Conservation (phyloP, 768 basidiomycete species). For the Rhodotorula graminis region DNA sequence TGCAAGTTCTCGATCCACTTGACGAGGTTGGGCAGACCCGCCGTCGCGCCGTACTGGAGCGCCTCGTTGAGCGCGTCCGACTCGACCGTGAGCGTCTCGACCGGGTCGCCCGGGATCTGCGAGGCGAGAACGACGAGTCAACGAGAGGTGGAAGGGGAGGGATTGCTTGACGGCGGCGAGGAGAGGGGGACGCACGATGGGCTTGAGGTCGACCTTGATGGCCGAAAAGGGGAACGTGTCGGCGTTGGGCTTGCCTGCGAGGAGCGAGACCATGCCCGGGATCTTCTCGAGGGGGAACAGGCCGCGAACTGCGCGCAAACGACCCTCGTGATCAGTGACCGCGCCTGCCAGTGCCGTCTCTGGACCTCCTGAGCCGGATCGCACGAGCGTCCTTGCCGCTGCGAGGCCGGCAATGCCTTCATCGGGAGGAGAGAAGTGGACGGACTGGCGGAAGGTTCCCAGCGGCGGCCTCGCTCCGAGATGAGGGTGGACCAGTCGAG, state of each 20-base stretch:
- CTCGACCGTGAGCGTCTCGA: constrained; percentile 31
- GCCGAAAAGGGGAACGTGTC: constrained; percentile 86
- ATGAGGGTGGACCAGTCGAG: constrained; percentile 38
- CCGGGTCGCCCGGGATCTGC: constrained; percentile 44
- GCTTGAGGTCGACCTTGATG: constrained; percentile 55
- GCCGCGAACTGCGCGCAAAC: constrained; percentile 54
- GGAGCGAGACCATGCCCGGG: constrained; percentile 73
- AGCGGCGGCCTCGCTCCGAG: constrained; percentile 13
- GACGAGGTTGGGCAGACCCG: constrained; percentile 61
- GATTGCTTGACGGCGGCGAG: too few species aligned
- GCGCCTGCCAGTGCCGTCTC: not conserved
- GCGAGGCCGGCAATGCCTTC: not conserved
- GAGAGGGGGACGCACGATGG: constrained; percentile 25
- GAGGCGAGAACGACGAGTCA: constrained; percentile 53
- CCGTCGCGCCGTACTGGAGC: constrained; percentile 72
- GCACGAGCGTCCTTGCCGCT: too few species aligned
- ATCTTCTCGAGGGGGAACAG: constrained; percentile 72
- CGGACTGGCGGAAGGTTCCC: constrained; percentile 40
- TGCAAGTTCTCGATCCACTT: constrained; percentile 70
- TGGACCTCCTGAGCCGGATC: too few species aligned
- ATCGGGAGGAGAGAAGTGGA: not conserved
- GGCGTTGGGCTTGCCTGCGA: constrained; percentile 88
- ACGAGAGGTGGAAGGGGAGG: constrained; percentile 15
- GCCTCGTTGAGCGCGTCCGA: constrained; percentile 59
- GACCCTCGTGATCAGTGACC: too few species aligned